A percentile compares a stretch with the other conserved stretches of the same genome.
These are phyloP conservation scores for Neonectria ditissima DNA, from an alignment of 2,329 filamentous ascomycete species.

Conservation along the genomic window DNA sequence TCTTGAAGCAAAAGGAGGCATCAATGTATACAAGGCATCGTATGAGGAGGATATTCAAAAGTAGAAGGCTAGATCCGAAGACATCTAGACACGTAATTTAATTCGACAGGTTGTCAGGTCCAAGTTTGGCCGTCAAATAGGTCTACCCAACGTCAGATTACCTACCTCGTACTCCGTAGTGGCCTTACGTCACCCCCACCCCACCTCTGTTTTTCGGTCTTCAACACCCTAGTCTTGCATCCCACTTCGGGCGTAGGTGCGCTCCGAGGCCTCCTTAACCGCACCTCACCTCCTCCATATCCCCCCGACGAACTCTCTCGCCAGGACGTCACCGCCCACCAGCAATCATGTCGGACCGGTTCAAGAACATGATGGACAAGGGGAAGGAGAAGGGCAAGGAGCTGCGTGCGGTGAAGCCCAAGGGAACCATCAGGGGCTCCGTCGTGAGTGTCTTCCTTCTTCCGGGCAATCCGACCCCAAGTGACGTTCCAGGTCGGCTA, in stretches of 20 bases:
- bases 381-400: conserved; percentile 5
- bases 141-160: too few species aligned
- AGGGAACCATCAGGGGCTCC: conserved; percentile 55
- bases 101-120: not conserved
- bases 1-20: not conserved
- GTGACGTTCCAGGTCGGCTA: not conserved
- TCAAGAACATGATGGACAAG: conserved; percentile 56
- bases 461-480: not conserved
- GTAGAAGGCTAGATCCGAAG: not conserved
- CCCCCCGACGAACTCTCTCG: not conserved
- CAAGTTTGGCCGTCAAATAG: not conserved
- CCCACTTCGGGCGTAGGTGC: not conserved
- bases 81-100: too few species aligned
- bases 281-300: not conserved
- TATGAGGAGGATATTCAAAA: not conserved
- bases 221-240: not conserved
- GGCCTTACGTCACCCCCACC: conserved; percentile 11
- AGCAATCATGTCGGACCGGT: conserved; percentile 54
- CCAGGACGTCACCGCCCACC: not conserved
- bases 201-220: not conserved
- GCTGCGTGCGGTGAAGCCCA: conserved; percentile 60
- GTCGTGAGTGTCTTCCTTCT: conserved; percentile 52
- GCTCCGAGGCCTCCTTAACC: conserved; percentile 18
- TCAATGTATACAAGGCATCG: not conserved
- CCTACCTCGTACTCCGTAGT: not conserved